Percentiles rank a stretch among this genome's conserved stretches.
Conservation (phyloP, 2,329 filamentous ascomycete genomes). For the Paraconiothyrium sp. region DNA sequence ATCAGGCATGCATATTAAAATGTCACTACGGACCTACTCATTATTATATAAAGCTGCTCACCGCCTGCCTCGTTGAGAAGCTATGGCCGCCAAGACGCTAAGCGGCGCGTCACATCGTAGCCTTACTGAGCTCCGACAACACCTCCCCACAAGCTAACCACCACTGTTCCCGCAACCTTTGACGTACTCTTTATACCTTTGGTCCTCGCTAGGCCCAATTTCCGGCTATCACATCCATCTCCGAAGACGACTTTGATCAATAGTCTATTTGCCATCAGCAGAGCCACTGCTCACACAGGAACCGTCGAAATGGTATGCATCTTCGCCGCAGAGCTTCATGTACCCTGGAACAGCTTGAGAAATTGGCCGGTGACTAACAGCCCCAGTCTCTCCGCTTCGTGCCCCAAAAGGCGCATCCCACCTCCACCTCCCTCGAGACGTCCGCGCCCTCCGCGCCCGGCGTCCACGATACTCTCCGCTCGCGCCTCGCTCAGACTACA, state of each 20-base stretch:
- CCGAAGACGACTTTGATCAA: neutral
- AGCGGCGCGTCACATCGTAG: slow-evolving; percentile 12
- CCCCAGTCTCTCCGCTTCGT: slow-evolving; percentile 86
- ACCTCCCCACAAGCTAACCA: slow-evolving; percentile 4
- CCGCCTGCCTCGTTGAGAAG: slow-evolving; percentile 14
- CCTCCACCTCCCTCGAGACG: slow-evolving; percentile 61
- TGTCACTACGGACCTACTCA: too few species aligned
- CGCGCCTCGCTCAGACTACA: slow-evolving; percentile 72
- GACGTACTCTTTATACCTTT: neutral
- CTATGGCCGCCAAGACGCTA: slow-evolving; percentile 12
- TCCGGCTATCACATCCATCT: neutral
- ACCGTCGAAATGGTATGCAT: slow-evolving; percentile 9
- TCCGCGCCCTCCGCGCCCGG: slow-evolving; percentile 89
- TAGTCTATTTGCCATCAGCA: neutral
- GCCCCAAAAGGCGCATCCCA: slow-evolving; percentile 72
- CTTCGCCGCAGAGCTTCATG: neutral
- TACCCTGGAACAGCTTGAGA: neutral
- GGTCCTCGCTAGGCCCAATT: neutral
- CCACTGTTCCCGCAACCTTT: neutral
- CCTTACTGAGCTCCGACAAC: slow-evolving; percentile 12
- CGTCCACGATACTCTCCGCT: slow-evolving; percentile 90
- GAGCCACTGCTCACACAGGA: neutral
- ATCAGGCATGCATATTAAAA: neutral
- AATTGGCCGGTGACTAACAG: slow-evolving; percentile 7
- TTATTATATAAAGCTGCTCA: neutral